phyloP scores from a whole-genome alignment of 148 eudicot species.

The Suaeda aralocaspica region DNA sequence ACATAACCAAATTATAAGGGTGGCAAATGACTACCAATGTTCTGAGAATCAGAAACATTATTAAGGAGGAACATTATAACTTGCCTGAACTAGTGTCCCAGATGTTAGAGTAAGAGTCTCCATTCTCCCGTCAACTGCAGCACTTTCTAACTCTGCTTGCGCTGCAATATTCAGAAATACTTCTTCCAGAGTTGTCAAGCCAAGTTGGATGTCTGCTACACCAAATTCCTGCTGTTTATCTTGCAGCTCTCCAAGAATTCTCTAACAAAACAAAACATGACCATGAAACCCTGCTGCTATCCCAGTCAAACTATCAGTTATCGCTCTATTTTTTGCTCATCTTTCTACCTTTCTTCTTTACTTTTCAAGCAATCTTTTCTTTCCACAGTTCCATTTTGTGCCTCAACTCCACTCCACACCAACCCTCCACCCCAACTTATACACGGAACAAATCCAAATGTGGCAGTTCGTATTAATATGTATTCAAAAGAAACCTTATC shows the following conservation, averaged over 20 bases:
- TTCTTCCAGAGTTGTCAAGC: conserved; percentile 91
- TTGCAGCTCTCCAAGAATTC: conserved; percentile 66
- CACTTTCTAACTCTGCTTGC: conserved; percentile 79
- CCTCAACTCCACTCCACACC: no score
- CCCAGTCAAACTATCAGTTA: background rate
- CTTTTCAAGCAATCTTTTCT: no score
- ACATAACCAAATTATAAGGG: no score
- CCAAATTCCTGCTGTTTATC: conserved; percentile 64
- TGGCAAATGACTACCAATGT: background rate
- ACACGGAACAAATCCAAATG: no score
- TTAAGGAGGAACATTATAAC: background rate
- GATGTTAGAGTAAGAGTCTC: conserved; percentile 58
- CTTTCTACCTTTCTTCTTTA: no score
- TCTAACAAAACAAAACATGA: conserved; percentile 28
- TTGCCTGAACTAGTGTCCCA: conserved; percentile 54
- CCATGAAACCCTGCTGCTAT: background rate
- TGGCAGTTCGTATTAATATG: no score
- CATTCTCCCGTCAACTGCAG: conserved; percentile 60
- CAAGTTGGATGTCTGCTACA: conserved; percentile 75
- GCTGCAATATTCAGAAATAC: conserved; percentile 76
- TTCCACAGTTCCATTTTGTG: no score
- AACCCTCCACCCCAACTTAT: no score
- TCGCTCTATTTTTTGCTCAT: no score
- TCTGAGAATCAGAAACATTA: background rate
- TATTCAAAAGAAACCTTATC: no score